Evolutionary conservation across 768 basidiomycete genomes (phyloP), one percentile per base, ranked within the genome.

Genomic region (Mycena rosella): DNA sequence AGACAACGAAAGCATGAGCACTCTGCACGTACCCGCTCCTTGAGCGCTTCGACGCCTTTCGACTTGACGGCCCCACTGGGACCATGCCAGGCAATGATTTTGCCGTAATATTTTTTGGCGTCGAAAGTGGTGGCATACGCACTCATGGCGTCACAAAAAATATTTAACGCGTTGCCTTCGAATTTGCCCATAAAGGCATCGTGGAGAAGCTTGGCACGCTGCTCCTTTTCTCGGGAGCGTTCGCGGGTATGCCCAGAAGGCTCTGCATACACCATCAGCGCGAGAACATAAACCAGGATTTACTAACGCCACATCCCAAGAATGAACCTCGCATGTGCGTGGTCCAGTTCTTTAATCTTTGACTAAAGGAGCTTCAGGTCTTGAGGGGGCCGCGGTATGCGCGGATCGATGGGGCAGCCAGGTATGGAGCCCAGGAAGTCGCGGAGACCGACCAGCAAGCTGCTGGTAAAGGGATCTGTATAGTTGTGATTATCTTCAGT

Each of bases 211-310:
- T 49, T 0, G 1, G 45, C 45, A 17, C n/a, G n/a, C n/a, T 60
- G n/a, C 13, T 60, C 22, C n/a, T 60, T 30, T 60, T 56, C 54
- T 1, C 11, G 15, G 5, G 34, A 56, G 3, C 15, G 57, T 22
- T 59, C 29, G 5, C 30, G 57, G 44, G 42, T 48, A 44, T 57
- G 55, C 10, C 7, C 17, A 1, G 34, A 13, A 14, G 44, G 42
- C 13, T 20, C 57, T 45, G 57, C 57, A 47, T n/a, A 57, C 27
- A 47, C 55, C 40, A 57, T 58, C 20, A 58, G 57, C 29, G 57
- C 57, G 27, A 45, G 26, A 47, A 32, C 27, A 24, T 32, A 47
- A 29, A 44, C 18, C 47, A 44, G 44, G 44, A 40, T 47, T 57
- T 44, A 42, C 55, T 26, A 44, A 57, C 55, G 14, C 55, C 55